phyloP scores from a whole-genome alignment of 345 rosid species.

The Isatis tinctoria region DNA sequence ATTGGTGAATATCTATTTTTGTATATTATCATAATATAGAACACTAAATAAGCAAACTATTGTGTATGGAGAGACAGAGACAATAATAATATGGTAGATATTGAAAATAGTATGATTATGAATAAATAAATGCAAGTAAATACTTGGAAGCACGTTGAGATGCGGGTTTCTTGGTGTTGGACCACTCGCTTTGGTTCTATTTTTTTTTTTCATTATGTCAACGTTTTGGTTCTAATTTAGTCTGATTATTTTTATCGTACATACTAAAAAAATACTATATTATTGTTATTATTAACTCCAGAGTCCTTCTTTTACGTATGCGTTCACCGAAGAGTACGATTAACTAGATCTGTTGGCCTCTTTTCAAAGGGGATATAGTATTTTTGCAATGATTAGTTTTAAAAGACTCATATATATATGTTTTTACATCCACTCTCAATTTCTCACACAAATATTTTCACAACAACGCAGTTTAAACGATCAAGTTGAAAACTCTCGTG shows the following conservation, averaged over 20 bases:
- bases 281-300: background rate
- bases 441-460: too few species aligned
- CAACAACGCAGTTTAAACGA: too few species aligned
- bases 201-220: background rate
- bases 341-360: background rate
- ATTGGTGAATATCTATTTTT: background rate
- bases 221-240: conserved; percentile 6
- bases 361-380: too few species aligned
- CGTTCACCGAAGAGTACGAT: background rate
- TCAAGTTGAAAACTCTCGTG: too few species aligned
- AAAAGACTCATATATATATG: background rate
- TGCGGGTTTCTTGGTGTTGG: conserved; percentile 31
- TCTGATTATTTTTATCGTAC: background rate
- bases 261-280: background rate
- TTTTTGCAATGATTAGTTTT: too few species aligned
- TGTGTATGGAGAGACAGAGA: conserved; percentile 22
- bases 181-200: conserved; percentile 26
- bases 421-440: background rate
- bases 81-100: conserved; percentile 5
- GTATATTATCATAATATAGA: background rate
- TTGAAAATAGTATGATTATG: background rate
- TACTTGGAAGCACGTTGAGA: conserved; percentile 34
- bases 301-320: background rate
- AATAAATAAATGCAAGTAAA: background rate
- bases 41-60: background rate